A percentile compares a stretch with the other conserved stretches of the same genome.
These are phyloP conservation scores for Plasmodium vivax DNA, from an alignment of 169 alveolate genomes.

Conservation along the genomic window DNA sequence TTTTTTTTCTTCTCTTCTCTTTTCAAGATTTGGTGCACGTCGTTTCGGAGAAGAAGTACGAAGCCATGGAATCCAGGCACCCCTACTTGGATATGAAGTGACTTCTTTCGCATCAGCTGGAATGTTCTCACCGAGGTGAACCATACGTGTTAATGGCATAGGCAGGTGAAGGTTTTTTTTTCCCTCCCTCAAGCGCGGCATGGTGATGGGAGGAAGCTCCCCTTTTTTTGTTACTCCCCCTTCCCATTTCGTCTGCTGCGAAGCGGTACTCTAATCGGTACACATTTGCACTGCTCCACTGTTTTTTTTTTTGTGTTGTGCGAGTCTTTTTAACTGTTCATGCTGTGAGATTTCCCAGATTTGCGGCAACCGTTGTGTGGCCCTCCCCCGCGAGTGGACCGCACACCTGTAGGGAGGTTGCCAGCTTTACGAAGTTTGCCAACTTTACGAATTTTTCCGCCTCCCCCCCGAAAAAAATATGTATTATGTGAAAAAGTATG, in stretches of 20 bases:
- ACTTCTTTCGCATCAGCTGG: neutral
- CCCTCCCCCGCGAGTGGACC: neutral
- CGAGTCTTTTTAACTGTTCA: neutral
- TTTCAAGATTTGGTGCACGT: slow-evolving; percentile 33
- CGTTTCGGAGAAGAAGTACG: slow-evolving; percentile 39
- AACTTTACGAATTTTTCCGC: neutral
- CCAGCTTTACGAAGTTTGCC: neutral
- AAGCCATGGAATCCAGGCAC: slow-evolving; percentile 20
- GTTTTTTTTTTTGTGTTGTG: neutral
- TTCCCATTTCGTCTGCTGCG: neutral
- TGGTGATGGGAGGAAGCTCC: neutral
- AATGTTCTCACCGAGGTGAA: neutral
- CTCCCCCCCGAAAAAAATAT: neutral
- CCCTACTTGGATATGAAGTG: slow-evolving; percentile 48
- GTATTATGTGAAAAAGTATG: slow-evolving; percentile 71
- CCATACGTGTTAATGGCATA: neutral
- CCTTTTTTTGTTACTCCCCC: neutral
- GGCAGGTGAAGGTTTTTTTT: neutral
- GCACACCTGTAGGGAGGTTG: neutral
- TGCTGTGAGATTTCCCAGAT: neutral
- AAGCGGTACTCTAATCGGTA: neutral
- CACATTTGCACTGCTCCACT: neutral
- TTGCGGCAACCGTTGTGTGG: neutral
- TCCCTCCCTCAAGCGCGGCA: neutral
- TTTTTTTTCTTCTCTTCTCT: neutral